Conservation (phyloP, 2,329 filamentous ascomycete species). For the Ascochyta rabiei region DNA sequence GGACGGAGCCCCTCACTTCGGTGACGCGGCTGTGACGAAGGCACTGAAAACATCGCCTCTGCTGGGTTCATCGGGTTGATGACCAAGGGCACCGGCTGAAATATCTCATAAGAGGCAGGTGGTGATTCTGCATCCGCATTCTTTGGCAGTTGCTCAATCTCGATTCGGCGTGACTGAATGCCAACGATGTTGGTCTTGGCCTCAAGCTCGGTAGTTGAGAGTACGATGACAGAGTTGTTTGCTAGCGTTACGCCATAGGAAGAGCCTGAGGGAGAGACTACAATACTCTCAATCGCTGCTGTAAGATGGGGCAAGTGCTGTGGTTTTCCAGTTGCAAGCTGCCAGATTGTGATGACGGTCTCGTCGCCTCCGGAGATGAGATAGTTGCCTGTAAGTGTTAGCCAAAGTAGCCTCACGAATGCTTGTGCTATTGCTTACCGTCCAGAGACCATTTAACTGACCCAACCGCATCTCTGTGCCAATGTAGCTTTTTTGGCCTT, state of each 20-base stretch:
- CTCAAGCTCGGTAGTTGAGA: conserved; percentile 88
- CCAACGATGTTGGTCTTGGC: conserved; percentile 85
- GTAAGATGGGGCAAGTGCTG: conserved; percentile 90
- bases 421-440: conserved; percentile 61
- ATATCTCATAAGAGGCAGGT: conserved; percentile 27
- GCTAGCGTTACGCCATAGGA: conserved; percentile 85
- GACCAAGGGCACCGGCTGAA: conserved; percentile 44
- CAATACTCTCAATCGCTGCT: conserved; percentile 81
- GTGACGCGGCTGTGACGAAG: conserved; percentile 55
- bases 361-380: conserved; percentile 91
- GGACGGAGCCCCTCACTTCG: conserved; percentile 37
- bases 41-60: conserved; percentile 57
- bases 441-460: conserved; percentile 91
- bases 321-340: conserved; percentile 82
- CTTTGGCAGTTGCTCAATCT: conserved; percentile 34
- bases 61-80: conserved; percentile 50
- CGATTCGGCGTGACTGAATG: conserved; percentile 64
- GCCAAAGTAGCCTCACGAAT: neutral
- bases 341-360: conserved; percentile 89
- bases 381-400: conserved; percentile 72
- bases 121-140: conserved; percentile 27
- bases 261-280: conserved; percentile 78
- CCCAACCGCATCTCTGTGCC: conserved; percentile 85
- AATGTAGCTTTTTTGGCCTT: conserved; percentile 75
- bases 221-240: conserved; percentile 88